Evolutionary conservation across 768 basidiomycete species (phyloP), one percentile per base, ranked within the genome.

Genomic region (Termitomyces sp.): DNA sequence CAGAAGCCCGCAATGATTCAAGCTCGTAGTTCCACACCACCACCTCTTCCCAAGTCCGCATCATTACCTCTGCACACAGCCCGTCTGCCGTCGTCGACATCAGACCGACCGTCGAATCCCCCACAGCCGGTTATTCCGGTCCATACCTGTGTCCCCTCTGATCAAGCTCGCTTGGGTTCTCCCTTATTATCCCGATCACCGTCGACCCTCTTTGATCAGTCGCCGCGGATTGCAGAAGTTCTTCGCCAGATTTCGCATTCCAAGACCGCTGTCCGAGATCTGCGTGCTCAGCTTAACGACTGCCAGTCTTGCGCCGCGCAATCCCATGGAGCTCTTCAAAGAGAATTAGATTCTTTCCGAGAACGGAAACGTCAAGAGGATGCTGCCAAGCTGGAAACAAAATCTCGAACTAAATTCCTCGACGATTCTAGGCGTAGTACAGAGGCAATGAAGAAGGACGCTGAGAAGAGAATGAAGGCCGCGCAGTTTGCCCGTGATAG

Each of bases 381-480:
- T 65, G 77, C 78, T 3, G 81, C 83, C 24, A 83, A 91, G 54
- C 72, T 81, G 24, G 95, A 97, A 68, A 75, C 91, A 57, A 95
- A 93, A 71, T 71, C 81, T n/a, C 86, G 88, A 51, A 91, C 90
- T 50, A 96, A 95, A 73, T 70, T 78, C 2, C 76, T 98, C 2
- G 96, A 99, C 64, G 96, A 99, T 69, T 76, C 84, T 55, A 91
- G 88, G 72, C 87, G 96, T 34, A 77, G 77, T 31, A 93, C 94
- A 12, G 97, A 99, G 72, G 78, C 82, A 53, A 72, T 78, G 54
- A 89, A 86, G 68, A 81, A 86, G 47, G 95, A 98, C 49, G 93
- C 89, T 4, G 96, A 98, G 73, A 94, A 91, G 77, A 87, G 87
- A 64, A 79, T 95, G 59, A 89, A 86, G 66, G 77, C 80, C n/a